Base-by-base conservation (phyloP, 2,329 filamentous ascomycete species). In the Fusarium sp. region DNA sequence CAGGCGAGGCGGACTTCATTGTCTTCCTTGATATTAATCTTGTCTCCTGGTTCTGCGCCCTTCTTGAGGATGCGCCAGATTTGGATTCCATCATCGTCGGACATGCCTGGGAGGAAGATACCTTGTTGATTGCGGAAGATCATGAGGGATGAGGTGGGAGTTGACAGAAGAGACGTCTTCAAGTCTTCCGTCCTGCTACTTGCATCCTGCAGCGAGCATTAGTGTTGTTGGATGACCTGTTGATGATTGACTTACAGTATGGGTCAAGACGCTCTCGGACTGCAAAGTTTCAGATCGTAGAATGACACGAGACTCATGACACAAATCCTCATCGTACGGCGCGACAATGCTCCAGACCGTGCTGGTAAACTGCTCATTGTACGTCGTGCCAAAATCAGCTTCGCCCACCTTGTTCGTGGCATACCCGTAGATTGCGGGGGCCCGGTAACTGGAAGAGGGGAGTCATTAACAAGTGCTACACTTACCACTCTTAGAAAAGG, bases 281-380 rank as follows among this genome's bases (percentile, higher is more conserved):
- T 45, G 41, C n/a, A 23, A 8, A 0, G 41, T 45, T 45, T 45
- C 41, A 20, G 41, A 45, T 23, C 41, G 41, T 0, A 45, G 20
- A 4, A 45, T 45, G 11, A 23, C 41, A 23, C 41, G 41, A 13
- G 41, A 45, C 23, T 45, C 41, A 2, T 45, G 41, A 11, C 41
- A 45, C 11, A 45, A 14, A 23, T 20, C 66, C 14, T 68, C 45
- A 20, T 68, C 66, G n/a, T 23, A 68, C 14, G n/a, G 66, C 11
- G 60, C 66, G n/a, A 60, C 23, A n/a, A 68, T 65, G 27, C 50
- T 57, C 66, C 66, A 68, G 4, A 58, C 60, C 6, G 66, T 65
- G 11, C 23, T 60, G 2, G 32, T 25, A 25, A 68, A 65, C 9
- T 65, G 41, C 10, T 45, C 35, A 9, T 64, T 56, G 30, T 64